Evolutionary conservation across 345 rosid genomes (phyloP), one percentile per base, ranked within the genome.

Genomic region (Garcia nutans): DNA sequence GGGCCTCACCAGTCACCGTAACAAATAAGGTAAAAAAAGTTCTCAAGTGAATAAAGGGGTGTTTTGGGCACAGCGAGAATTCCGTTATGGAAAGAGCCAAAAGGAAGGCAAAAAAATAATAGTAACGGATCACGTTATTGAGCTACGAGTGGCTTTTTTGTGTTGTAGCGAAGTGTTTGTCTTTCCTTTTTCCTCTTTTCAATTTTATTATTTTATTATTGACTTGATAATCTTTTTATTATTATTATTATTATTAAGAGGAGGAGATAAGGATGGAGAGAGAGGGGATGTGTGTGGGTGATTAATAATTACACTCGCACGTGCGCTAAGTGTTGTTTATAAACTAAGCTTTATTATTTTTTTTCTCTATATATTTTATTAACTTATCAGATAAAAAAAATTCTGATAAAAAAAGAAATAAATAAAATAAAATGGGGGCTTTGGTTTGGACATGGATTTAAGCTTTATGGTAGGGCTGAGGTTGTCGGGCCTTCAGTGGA

Each of bases 51-150:
- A 20, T 10, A 0, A 13, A 60, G 69, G 84, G 87, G 73, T 55
- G 15, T 70, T 84, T 54, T 73, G 72, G 87, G 70, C 64, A 73
- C 3, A 28, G 56, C 11, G 76, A 77, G 45, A 79, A 77, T 68
- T 78, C 92, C 87, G 89, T 87, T 76, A 76, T 65, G 74, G 84
- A 80, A 22, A 64, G 84, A 75, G 82, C 80, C 86, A 79, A 79
- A 70, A 73, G 57, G 33, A 59, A 13, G 64, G 72, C 81, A 59
- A 74, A 70, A 37, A 79, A 72, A 80, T n/a, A n/a, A n/a, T n/a
- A 28, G 2, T 80, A 87, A 90, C 93, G 93, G 95, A 87, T 92
- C 81, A 62, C 92, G 93, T 92, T 87, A 82, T 78, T 81, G 70
- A 70, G 77, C 82, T 80, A 86, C 76, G 87, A 83, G 82, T 76